Base-by-base conservation (phyloP, 139 green algal species). In the Zygnema cylindricum region DNA sequence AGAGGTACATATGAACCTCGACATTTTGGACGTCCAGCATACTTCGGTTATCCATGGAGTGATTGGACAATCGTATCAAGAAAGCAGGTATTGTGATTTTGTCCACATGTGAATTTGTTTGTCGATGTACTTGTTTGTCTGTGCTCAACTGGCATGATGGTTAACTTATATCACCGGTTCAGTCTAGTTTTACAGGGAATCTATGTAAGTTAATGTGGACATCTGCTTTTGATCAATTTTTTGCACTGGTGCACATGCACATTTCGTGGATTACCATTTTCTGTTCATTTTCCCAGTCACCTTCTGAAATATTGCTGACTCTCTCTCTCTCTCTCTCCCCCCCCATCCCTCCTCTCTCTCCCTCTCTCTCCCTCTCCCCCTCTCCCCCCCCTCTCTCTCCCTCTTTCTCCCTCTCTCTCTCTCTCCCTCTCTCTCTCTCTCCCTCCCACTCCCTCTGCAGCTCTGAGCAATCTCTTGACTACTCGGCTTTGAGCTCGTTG, bases 1-100 rank as follows among this genome's bases (percentile, higher is more conserved):
- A 25, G n/a, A 87, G n/a, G 69, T 69, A 21, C 83, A 88, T 57
- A 87, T 88, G 69, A 88, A 88, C 42, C 38, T 88, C 81, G 81
- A 82, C 35, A 43, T 87, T 87, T 35, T 43, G 38, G 55, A 82
- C 3, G 1, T 87, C 2, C 38, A 82, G 69, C 2, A 36, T 55
- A 89, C 84, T 2, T 32, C 76, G 1, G 23, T 7, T 36, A 33
- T 89, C 22, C 43, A 89, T 76, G 84, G 84, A 55, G 76, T 89
- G n/a, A 42, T 89, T 36, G 84, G 84, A 21, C 84, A 89, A 69
- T 85, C 76, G 42, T 89, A 87, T 75, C 71, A 43, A 11, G 71
- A 79, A 7, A 43, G 38, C 71, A 79, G 71, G 71, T 79, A 63
- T 16, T 25, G 49, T 63, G 16, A 7, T n/a, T n/a, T n/a, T n/a